Evolutionary conservation across 2,329 filamentous ascomycete species (phyloP).

Genomic region (Boeremia exigua): DNA sequence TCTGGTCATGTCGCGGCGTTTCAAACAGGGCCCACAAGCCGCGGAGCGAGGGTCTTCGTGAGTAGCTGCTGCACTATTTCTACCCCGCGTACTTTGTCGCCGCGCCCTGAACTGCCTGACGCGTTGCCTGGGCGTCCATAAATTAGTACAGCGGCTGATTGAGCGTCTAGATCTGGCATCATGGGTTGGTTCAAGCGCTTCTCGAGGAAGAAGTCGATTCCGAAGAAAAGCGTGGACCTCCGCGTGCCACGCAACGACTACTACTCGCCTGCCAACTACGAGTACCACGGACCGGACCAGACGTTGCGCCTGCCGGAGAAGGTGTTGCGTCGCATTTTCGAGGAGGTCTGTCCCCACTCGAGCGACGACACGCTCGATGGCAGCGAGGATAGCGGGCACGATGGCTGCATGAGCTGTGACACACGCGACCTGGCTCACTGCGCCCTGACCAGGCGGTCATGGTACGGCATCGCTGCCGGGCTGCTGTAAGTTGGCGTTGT

Average conservation of each 20-base stretch:
- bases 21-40: slow-evolving; percentile 16
- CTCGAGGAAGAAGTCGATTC: slow-evolving; percentile 46
- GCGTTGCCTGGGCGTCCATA: slow-evolving; percentile 15
- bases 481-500: slow-evolving; percentile 64
- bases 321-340: slow-evolving; percentile 80
- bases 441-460: slow-evolving; percentile 74
- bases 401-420: slow-evolving; percentile 92
- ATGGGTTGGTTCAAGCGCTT: slow-evolving; percentile 60
- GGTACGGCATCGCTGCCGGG: slow-evolving; percentile 65
- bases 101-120: slow-evolving; percentile 22
- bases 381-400: slow-evolving; percentile 78
- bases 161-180: slow-evolving; percentile 40
- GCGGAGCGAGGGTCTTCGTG: slow-evolving; percentile 13
- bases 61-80: slow-evolving; percentile 16
- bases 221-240: slow-evolving; percentile 46
- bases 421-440: slow-evolving; percentile 86
- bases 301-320: slow-evolving; percentile 64
- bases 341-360: slow-evolving; percentile 82
- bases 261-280: slow-evolving; percentile 32
- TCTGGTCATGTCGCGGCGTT: slow-evolving; percentile 20
- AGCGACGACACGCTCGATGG: slow-evolving; percentile 73
- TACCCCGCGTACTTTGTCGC: slow-evolving; percentile 20
- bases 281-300: slow-evolving; percentile 51
- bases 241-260: slow-evolving; percentile 38
- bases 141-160: slow-evolving; percentile 21